A percentile compares a stretch with the other conserved stretches of the same genome.
Conservation (phyloP, 108 stramenopile genomes). For the Nannochloropsis oceanica region DNA sequence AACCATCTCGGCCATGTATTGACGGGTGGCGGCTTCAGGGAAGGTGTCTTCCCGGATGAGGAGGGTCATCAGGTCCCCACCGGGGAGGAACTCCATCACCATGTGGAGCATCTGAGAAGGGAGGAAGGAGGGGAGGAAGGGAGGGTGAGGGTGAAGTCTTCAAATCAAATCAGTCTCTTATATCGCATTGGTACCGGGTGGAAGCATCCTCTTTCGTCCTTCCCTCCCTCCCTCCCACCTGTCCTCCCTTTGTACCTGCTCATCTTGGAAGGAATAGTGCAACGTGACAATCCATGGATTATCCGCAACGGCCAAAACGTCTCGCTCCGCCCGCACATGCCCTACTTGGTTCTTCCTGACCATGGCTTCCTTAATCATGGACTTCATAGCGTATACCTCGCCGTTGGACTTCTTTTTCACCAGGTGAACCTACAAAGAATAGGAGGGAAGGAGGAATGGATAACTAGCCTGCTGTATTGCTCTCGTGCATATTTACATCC, state of each 20-base stretch:
- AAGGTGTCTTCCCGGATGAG: constrained; percentile 54
- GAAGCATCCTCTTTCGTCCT: background rate
- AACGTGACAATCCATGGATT: constrained; percentile 85
- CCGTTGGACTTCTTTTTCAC: constrained; percentile 12
- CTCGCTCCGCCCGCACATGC: constrained; percentile 90
- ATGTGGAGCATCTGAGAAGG: constrained; percentile 25
- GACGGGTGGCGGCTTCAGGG: constrained; percentile 61
- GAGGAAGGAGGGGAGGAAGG: background rate
- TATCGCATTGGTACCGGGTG: no score
- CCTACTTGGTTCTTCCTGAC: constrained; percentile 98
- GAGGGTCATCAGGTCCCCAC: constrained; percentile 97
- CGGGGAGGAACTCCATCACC: constrained; percentile 94
- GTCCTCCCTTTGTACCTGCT: background rate
- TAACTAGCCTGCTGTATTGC: background rate
- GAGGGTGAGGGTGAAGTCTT: background rate
- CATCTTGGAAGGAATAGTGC: constrained; percentile 76
- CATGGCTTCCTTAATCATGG: constrained; percentile 99
- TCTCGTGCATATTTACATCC: background rate
- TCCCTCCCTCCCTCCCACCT: constrained; percentile 26
- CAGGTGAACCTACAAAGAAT: background rate
- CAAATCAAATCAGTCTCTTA: background rate
- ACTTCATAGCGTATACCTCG: constrained; percentile 86
- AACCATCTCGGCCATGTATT: constrained; percentile 97
- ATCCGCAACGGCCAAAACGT: constrained; percentile 73
- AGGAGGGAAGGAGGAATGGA: background rate